A percentile compares a stretch with the other conserved stretches of the same genome.
Evolutionary conservation across 2,329 filamentous ascomycete species (phyloP).

Genomic region (Phialophora verrucosa): DNA sequence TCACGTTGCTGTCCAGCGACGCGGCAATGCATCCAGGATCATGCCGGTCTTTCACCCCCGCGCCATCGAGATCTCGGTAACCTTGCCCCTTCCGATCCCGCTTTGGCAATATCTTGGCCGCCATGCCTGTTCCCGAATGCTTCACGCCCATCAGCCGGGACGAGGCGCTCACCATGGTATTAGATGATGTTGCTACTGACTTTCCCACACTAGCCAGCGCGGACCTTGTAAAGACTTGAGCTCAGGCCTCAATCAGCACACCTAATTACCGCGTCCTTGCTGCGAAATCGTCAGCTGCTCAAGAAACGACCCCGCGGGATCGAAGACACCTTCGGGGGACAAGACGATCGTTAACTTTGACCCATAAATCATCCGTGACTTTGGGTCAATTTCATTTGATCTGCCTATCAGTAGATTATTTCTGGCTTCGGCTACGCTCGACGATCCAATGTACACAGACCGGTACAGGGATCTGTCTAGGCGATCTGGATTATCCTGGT

Average conservation of each 20-base stretch:
- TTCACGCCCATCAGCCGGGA: neutral
- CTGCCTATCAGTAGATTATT: neutral
- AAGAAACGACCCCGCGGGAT: neutral
- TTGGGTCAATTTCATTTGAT: neutral
- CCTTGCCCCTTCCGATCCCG: slow-evolving; percentile 5
- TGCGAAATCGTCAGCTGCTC: neutral
- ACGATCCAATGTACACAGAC: neutral
- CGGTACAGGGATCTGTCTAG: slow-evolving; percentile 10
- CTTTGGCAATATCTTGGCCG: slow-evolving; percentile 3
- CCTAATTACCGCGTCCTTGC: neutral
- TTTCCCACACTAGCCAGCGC: neutral
- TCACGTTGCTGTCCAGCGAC: neutral
- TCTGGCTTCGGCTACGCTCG: neutral
- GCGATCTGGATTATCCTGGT: neutral
- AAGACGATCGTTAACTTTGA: neutral
- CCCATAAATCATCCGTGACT: neutral
- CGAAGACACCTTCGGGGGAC: neutral
- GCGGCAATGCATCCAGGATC: neutral
- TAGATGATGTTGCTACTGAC: neutral
- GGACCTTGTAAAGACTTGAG: neutral
- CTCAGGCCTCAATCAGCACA: neutral
- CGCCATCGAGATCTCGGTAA: slow-evolving; percentile 5
- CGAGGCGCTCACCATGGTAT: neutral
- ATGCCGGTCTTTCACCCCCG: neutral
- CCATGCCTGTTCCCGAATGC: neutral